These are phyloP conservation scores for Fusarium floridanum DNA, from an alignment of 2,329 filamentous ascomycete genomes.

Conservation along the genomic window DNA sequence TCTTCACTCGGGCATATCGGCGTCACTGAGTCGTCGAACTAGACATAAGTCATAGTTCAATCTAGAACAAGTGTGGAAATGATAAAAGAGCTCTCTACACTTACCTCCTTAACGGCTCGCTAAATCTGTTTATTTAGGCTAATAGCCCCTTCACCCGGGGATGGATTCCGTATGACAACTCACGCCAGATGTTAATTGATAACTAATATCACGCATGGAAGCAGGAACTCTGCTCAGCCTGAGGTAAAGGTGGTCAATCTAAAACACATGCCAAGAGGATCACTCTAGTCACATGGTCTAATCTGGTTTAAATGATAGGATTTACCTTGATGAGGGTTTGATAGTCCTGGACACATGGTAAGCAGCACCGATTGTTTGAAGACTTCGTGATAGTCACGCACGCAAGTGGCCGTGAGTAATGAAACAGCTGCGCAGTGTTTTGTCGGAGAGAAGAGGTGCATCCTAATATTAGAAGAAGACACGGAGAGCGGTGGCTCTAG, in stretches of 20 bases:
- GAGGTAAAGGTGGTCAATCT: no score
- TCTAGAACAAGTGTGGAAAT: not conserved
- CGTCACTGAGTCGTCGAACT: constrained; percentile 9
- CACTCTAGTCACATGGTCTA: not conserved
- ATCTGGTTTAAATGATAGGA: not conserved
- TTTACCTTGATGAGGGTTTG: not conserved
- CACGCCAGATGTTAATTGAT: not conserved
- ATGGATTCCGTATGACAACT: not conserved
- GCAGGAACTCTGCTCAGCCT: no score
- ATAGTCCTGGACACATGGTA: not conserved
- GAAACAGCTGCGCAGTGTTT: no score
- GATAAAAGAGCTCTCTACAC: not conserved
- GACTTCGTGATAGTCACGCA: no score
- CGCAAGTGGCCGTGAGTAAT: no score
- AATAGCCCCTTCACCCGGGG: not conserved
- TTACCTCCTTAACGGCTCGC: not conserved
- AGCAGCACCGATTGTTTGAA: no score
- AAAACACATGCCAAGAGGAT: no score
- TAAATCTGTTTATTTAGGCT: not conserved
- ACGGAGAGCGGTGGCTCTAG: no score
- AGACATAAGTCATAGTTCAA: not conserved
- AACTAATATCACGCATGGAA: not conserved
- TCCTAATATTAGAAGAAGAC: no score
- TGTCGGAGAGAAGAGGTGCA: no score
- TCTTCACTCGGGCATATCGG: constrained; percentile 46